A percentile compares a stretch with the other conserved stretches of the same genome.
These are phyloP conservation scores for Entelexis sorbosivorans DNA, from an alignment of 1,139 yeast genomes.

Conservation along the genomic window DNA sequence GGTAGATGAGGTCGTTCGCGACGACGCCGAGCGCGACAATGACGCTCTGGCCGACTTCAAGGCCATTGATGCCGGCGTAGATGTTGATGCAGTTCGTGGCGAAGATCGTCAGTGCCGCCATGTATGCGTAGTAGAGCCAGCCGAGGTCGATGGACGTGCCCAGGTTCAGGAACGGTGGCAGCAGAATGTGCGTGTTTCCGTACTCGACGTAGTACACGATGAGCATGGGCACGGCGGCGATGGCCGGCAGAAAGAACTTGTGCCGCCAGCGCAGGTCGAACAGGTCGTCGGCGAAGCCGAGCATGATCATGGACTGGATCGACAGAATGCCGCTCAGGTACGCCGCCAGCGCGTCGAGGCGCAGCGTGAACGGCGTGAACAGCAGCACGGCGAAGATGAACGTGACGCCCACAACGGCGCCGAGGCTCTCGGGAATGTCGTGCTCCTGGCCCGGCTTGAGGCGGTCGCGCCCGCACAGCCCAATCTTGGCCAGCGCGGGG, in stretches of 20 bases:
- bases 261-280: slow-evolving; percentile 97
- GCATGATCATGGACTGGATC: slow-evolving; percentile 66
- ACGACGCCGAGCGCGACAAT: slow-evolving; percentile 62
- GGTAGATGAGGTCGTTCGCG: slow-evolving; percentile 64
- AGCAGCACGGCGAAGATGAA: slow-evolving; percentile 72
- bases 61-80: slow-evolving; percentile 89
- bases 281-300: slow-evolving; percentile 88
- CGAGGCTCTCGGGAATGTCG: slow-evolving; percentile 86
- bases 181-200: slow-evolving; percentile 80
- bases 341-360: slow-evolving; percentile 57
- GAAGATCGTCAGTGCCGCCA: slow-evolving; percentile 85
- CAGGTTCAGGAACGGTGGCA: slow-evolving; percentile 49
- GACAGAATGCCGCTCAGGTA: slow-evolving; percentile 77
- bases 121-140: slow-evolving; percentile 64
- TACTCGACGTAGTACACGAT: slow-evolving; percentile 89
- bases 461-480: slow-evolving; percentile 73
- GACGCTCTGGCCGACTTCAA: slow-evolving; percentile 90
- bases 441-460: slow-evolving; percentile 46
- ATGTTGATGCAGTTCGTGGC: slow-evolving; percentile 96
- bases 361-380: slow-evolving; percentile 77
- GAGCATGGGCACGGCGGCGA: slow-evolving; percentile 82
- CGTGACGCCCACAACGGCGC: slow-evolving; percentile 72
- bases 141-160: slow-evolving; percentile 61
- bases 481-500: slow-evolving; percentile 58
- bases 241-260: slow-evolving; percentile 87